Percentiles rank a stretch among this genome's conserved stretches.
phyloP scores from a whole-genome alignment of 2,329 filamentous ascomycete genomes.

The Nakataea oryzae region DNA sequence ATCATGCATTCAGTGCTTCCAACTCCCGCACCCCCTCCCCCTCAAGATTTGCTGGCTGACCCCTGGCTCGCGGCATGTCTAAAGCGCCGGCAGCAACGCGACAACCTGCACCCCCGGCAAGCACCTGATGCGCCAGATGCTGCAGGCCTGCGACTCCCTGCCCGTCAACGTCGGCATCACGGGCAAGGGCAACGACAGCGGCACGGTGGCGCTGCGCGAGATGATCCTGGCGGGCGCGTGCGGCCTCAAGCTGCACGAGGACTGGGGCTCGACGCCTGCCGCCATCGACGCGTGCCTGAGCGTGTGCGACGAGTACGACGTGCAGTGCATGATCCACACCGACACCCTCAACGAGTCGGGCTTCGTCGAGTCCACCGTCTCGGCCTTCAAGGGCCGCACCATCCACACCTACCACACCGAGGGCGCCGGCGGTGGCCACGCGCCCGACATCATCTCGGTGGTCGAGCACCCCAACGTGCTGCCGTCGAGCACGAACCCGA shows the following conservation, averaged over 20 bases:
- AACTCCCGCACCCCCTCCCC: neutral
- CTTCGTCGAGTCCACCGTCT: conserved; percentile 88
- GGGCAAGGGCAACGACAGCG: conserved; percentile 84
- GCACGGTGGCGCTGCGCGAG: conserved; percentile 59
- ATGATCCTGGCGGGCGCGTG: conserved; percentile 77
- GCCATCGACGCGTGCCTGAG: conserved; percentile 80
- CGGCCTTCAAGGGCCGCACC: conserved; percentile 73
- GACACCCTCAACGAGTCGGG: conserved; percentile 95
- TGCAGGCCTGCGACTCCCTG: conserved; percentile 72
- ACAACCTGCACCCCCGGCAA: conserved; percentile 89
- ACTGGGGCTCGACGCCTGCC: conserved; percentile 87
- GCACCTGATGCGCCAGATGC: conserved; percentile 77
- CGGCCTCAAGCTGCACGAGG: conserved; percentile 89
- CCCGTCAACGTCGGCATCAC: conserved; percentile 88
- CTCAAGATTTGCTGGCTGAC: neutral
- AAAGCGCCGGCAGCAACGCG: conserved; percentile 73
- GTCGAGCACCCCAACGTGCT: conserved; percentile 84
- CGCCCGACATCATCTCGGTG: conserved; percentile 89
- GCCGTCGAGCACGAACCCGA: conserved; percentile 86
- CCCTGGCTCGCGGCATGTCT: neutral
- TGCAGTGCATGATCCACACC: conserved; percentile 91
- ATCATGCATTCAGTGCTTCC: too few species aligned
- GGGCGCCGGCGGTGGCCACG: conserved; percentile 88
- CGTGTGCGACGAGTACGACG: conserved; percentile 83
- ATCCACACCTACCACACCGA: conserved; percentile 98